These are phyloP conservation scores for Microcera coccophila DNA, from an alignment of 2,329 filamentous ascomycete genomes.

Conservation along the genomic window DNA sequence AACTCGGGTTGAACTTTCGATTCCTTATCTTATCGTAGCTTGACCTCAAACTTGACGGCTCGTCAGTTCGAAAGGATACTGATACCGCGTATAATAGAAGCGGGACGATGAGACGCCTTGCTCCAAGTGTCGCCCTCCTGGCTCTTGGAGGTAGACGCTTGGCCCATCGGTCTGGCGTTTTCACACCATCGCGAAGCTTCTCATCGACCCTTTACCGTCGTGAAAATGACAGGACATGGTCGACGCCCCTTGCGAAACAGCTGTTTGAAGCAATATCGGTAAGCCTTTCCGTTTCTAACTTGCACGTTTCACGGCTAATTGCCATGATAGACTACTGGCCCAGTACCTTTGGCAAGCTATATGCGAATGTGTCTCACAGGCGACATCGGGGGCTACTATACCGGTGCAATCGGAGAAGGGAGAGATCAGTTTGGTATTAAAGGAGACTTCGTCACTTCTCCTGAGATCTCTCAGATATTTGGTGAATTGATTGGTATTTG, in stretches of 20 bases:
- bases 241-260: constrained; percentile 84
- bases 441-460: constrained; percentile 95
- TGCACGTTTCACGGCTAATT: background rate
- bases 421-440: constrained; percentile 87
- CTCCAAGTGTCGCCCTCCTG: constrained; percentile 6
- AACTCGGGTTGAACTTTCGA: background rate
- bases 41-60: background rate
- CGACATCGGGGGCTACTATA: constrained; percentile 91
- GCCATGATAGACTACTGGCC: constrained; percentile 64
- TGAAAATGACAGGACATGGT: constrained; percentile 64
- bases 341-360: constrained; percentile 85
- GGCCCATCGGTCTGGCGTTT: constrained; percentile 7
- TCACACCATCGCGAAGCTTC: constrained; percentile 22
- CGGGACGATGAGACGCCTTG: constrained; percentile 19
- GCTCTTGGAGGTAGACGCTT: constrained; percentile 13
- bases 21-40: constrained; percentile 25
- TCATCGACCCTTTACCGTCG: constrained; percentile 19
- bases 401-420: constrained; percentile 61
- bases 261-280: constrained; percentile 84
- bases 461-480: constrained; percentile 96
- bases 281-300: constrained; percentile 19
- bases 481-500: constrained; percentile 92
- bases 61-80: background rate
- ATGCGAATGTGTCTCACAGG: constrained; percentile 99
- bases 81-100: background rate